A percentile compares a stretch with the other conserved stretches of the same genome.
phyloP scores from a whole-genome alignment of 345 rosid species.

The Camelina sativa region DNA sequence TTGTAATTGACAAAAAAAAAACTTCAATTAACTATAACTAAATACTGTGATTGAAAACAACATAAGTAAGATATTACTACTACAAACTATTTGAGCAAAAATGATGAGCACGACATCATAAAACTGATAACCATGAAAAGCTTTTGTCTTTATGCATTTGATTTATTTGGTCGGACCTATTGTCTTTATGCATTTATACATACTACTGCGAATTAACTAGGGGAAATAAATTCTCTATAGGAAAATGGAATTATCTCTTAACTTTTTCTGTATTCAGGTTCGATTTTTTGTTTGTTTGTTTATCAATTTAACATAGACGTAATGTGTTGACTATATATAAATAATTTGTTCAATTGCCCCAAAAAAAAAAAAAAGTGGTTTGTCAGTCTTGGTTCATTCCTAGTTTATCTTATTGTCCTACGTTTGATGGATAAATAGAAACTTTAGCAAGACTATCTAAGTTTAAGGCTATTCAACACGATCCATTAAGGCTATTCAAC shows the following conservation, averaged over 20 bases:
- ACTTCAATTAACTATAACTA: background rate
- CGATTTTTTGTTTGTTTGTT: no score
- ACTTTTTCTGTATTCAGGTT: background rate
- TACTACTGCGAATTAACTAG: background rate
- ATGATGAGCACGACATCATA: constrained; percentile 2
- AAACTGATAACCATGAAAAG: constrained; percentile 6
- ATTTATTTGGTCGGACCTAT: constrained; percentile 1
- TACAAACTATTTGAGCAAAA: constrained; percentile 1
- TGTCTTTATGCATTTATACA: background rate
- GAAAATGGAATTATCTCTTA: background rate
- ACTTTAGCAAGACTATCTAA: no score
- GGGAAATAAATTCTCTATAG: background rate
- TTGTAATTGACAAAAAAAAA: no score
- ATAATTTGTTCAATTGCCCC: background rate
- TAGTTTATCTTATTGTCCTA: no score
- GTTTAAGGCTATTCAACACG: no score
- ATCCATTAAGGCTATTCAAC: no score
- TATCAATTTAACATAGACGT: no score
- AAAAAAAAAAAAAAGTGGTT: no score
- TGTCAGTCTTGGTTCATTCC: background rate
- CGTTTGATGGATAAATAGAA: no score
- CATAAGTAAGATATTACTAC: background rate
- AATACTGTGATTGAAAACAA: background rate
- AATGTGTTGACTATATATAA: no score
- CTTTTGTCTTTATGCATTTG: constrained; percentile 7